Percentiles rank a stretch among this genome's conserved stretches.
These are phyloP conservation scores for Penicillium psychrofluorescens DNA, from an alignment of 495 filamentous ascomycete genomes.

Conservation along the genomic window DNA sequence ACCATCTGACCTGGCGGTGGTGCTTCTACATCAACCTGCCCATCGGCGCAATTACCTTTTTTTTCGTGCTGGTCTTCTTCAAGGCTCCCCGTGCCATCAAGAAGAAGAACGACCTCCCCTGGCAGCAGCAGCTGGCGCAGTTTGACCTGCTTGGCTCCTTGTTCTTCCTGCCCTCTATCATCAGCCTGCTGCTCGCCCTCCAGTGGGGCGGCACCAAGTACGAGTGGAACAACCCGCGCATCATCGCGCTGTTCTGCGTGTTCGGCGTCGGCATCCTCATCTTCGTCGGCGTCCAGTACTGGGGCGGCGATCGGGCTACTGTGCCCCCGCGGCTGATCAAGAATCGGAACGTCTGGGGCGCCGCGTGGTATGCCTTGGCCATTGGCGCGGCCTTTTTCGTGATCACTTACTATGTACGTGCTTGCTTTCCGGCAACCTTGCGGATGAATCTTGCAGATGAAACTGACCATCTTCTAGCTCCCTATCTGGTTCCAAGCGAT, in stretches of 20 bases:
- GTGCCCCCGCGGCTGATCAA: slow-evolving; percentile 66
- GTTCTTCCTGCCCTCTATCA: slow-evolving; percentile 64
- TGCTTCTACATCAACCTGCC: slow-evolving; percentile 63
- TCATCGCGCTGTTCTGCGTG: slow-evolving; percentile 66
- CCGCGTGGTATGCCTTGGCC: slow-evolving; percentile 45
- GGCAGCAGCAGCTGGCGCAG: slow-evolving; percentile 41
- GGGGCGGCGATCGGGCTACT: slow-evolving; percentile 66
- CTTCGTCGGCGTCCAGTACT: slow-evolving; percentile 61
- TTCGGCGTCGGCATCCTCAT: slow-evolving; percentile 55
- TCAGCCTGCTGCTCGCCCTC: slow-evolving; percentile 69
- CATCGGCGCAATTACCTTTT: slow-evolving; percentile 57
- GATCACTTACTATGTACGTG: slow-evolving; percentile 46
- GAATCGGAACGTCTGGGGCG: slow-evolving; percentile 59
- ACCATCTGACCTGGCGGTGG: slow-evolving; percentile 54
- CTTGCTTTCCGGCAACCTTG: neutral
- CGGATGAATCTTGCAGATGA: neutral
- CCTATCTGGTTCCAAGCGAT: slow-evolving; percentile 90
- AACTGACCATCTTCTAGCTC: slow-evolving; percentile 41
- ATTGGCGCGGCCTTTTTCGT: slow-evolving; percentile 61
- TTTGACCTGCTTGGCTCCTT: slow-evolving; percentile 62
- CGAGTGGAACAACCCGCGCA: slow-evolving; percentile 54
- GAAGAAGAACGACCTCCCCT: slow-evolving; percentile 16
- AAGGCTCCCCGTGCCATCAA: slow-evolving; percentile 45
- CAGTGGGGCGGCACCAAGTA: slow-evolving; percentile 80
- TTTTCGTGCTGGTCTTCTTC: slow-evolving; percentile 54